Evolutionary conservation across 2,329 filamentous ascomycete genomes (phyloP), one percentile per base, ranked within the genome.

Genomic region (Ophiosphaerella narmari): DNA sequence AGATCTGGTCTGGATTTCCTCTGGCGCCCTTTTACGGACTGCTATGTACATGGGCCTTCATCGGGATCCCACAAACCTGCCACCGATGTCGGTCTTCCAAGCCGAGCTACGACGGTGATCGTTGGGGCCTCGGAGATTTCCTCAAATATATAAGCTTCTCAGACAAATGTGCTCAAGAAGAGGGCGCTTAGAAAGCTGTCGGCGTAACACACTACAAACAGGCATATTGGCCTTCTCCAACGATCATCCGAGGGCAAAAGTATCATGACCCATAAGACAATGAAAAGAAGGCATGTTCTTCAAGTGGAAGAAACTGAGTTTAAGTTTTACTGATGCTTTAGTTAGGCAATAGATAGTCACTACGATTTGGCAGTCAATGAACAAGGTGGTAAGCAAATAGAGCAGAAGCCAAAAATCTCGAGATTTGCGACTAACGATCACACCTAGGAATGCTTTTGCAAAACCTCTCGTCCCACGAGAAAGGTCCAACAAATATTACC

Each of bases 21-120:
- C 62, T 2, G 74, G 72, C 0, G 52, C 55, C n/a, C 51, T 77
- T 0, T 41, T 75, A 9, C 59, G 73, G 29, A 67, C 55, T 7
- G 72, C 72, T 7, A 61, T 75, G 24, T 60, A 63, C 21, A 68
- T 74, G 60, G 74, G 74, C 0, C 45, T 76, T 1, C 71, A 76
- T 53, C 50, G 68, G 32, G 73, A 75, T 39, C 71, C 73, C 1
- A 43, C 46, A 0, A 48, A 57, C 31, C 50, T 73, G 6, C 63
- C 65, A 1, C 58, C 57, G 5, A 52, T 43, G 16, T 40, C 52
- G n/a, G 23, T 39, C 5, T 55, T 52, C 23, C 45, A 37, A 8
- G 45, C 51, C 36, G 58, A 63, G 40, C 60, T 63, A 56, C 58
- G 58, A 29, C 44, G 44, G 44, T n/a, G 32, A 31, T 7, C 41